These are phyloP conservation scores for Nicotiana tabacum DNA, from an alignment of 257 asterid species.

Conservation along the genomic window DNA sequence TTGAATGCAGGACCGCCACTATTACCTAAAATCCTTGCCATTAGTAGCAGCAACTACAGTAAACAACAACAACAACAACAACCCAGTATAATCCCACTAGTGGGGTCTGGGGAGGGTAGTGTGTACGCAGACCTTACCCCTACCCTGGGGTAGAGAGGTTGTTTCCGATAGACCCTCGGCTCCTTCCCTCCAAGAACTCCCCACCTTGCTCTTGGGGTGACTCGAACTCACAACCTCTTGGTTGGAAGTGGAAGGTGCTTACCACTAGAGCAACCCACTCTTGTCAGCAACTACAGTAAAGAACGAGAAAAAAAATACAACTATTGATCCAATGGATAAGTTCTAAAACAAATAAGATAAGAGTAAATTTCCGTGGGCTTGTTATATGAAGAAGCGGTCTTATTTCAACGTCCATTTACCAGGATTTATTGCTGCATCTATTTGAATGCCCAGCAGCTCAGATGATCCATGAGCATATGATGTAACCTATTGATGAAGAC, in stretches of 20 bases:
- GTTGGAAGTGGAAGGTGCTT: too few species aligned
- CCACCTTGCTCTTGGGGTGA: too few species aligned
- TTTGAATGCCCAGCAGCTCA: constrained; percentile 94
- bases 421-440: constrained; percentile 98
- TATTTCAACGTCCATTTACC: constrained; percentile 38
- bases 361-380: not conserved
- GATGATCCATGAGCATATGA: constrained; percentile 97
- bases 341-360: not conserved
- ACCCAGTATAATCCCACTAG: too few species aligned
- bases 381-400: not conserved
- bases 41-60: constrained; percentile 17
- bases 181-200: too few species aligned
- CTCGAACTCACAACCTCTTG: too few species aligned
- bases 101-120: too few species aligned
- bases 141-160: too few species aligned
- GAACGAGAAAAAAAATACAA: not conserved
- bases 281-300: not conserved
- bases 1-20: constrained; percentile 99
- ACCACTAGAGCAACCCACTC: too few species aligned
- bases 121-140: too few species aligned
- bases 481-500: constrained; percentile 61
- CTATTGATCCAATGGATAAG: not conserved
- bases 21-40: constrained; percentile 51
- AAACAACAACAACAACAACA: not conserved
- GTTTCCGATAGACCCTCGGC: too few species aligned